These are phyloP conservation scores for Marasmius oreades DNA, from an alignment of 1,284 basidiomycete genomes.

Conservation along the genomic window DNA sequence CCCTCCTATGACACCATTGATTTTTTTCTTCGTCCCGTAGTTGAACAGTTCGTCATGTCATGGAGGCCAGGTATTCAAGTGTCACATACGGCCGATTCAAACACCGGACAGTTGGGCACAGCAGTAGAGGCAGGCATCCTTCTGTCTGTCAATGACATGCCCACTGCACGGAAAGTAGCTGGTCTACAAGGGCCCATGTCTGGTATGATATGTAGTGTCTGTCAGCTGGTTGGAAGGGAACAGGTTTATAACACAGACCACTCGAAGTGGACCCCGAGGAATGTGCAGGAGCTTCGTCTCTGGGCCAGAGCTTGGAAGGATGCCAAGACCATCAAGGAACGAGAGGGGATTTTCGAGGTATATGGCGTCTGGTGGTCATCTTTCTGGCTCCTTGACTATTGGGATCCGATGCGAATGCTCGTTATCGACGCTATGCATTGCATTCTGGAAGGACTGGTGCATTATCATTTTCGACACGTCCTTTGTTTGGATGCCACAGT, in stretches of 20 bases:
- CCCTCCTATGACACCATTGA: slow-evolving; percentile 13
- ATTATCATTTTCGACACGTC: slow-evolving; percentile 1
- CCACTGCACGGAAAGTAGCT: slow-evolving; percentile 12
- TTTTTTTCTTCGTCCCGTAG: slow-evolving; percentile 16
- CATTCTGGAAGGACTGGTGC: not conserved
- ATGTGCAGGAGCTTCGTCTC: not conserved
- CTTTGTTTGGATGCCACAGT: not conserved
- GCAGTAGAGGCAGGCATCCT: slow-evolving; percentile 3
- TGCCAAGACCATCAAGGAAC: not conserved
- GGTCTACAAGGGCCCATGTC: slow-evolving; percentile 1
- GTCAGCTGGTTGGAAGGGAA: not conserved
- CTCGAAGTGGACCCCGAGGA: not conserved
- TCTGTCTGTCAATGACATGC: slow-evolving; percentile 13
- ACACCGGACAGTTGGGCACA: not conserved
- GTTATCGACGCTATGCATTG: slow-evolving; percentile 7
- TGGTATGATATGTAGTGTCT: slow-evolving; percentile 2
- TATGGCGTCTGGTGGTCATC: slow-evolving; percentile 1
- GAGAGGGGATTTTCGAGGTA: not conserved
- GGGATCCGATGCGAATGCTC: too few species aligned
- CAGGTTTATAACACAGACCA: not conserved
- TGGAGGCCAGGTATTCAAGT: slow-evolving; percentile 16
- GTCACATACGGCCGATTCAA: slow-evolving; percentile 6
- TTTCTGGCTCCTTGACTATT: not conserved
- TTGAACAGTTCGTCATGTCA: slow-evolving; percentile 16
- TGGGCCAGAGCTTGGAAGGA: not conserved